phyloP scores from a whole-genome alignment of 495 filamentous ascomycete genomes.

The Xylaria acuta region DNA sequence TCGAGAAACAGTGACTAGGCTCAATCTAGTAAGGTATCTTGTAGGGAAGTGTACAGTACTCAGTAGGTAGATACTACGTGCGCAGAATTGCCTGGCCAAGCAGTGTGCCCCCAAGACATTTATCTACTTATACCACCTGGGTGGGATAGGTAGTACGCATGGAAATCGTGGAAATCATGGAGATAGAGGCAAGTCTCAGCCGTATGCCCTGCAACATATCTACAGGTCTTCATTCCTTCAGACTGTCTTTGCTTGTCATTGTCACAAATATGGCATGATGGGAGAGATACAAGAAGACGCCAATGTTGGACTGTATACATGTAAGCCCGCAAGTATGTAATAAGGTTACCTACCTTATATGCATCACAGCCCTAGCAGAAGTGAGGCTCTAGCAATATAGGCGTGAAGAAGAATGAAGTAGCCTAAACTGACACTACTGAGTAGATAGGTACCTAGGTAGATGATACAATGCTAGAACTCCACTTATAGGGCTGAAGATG shows the following conservation, averaged over 20 bases:
- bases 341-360: background rate
- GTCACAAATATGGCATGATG: background rate
- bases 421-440: too few relatives aligned
- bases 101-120: too few relatives aligned
- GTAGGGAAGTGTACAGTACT: too few relatives aligned
- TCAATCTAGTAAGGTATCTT: too few relatives aligned
- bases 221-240: background rate
- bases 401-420: too few relatives aligned
- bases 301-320: background rate
- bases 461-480: background rate
- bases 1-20: background rate
- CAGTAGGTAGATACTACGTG: too few relatives aligned
- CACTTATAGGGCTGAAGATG: constrained; percentile 25
- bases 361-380: too few relatives aligned
- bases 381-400: too few relatives aligned
- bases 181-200: background rate
- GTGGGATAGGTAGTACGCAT: background rate
- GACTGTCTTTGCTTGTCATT: background rate
- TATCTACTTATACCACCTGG: background rate
- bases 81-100: background rate
- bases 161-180: background rate
- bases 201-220: background rate
- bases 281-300: background rate
- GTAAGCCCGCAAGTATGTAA: background rate
- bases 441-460: too few relatives aligned